phyloP scores from a whole-genome alignment of 2,329 filamentous ascomycete genomes.

The Whalleya microplaca region DNA sequence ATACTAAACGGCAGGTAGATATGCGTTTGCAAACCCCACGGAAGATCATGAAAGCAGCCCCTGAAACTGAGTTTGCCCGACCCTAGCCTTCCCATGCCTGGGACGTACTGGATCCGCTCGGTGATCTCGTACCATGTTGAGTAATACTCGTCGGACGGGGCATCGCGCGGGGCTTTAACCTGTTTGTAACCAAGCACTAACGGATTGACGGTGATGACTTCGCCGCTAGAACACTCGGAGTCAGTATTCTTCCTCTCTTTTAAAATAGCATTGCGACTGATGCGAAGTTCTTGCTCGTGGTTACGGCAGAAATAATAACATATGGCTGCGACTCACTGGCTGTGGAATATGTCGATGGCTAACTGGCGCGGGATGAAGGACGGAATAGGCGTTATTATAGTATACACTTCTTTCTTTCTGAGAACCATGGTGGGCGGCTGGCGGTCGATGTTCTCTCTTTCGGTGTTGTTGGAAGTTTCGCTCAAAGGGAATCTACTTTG shows the following conservation, averaged over 20 bases:
- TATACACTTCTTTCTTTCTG: conserved; percentile 68
- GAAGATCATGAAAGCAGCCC: conserved; percentile 73
- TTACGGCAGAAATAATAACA: too few species aligned
- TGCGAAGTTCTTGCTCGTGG: too few species aligned
- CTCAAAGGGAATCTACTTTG: conserved; percentile 6
- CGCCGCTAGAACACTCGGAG: conserved; percentile 42
- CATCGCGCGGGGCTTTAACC: conserved; percentile 69
- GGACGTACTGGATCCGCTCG: conserved; percentile 69
- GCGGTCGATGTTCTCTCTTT: background rate
- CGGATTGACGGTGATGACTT: conserved; percentile 72
- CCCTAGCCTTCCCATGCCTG: conserved; percentile 67
- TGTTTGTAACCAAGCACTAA: conserved; percentile 66
- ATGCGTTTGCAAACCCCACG: conserved; percentile 73
- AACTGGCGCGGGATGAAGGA: conserved; percentile 72
- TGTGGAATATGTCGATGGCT: conserved; percentile 73
- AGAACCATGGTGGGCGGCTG: conserved; percentile 46
- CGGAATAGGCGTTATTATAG: conserved; percentile 71
- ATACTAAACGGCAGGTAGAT: conserved; percentile 70
- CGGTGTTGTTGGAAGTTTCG: conserved; percentile 1
- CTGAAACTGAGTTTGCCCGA: conserved; percentile 70
- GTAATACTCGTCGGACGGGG: conserved; percentile 71
- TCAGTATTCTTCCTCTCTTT: too few species aligned
- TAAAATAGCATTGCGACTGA: too few species aligned
- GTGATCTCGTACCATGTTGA: conserved; percentile 76
- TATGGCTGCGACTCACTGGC: conserved; percentile 51